Evolutionary conservation across 768 basidiomycete genomes (phyloP).

Genomic region (Lactarius deliciosus): DNA sequence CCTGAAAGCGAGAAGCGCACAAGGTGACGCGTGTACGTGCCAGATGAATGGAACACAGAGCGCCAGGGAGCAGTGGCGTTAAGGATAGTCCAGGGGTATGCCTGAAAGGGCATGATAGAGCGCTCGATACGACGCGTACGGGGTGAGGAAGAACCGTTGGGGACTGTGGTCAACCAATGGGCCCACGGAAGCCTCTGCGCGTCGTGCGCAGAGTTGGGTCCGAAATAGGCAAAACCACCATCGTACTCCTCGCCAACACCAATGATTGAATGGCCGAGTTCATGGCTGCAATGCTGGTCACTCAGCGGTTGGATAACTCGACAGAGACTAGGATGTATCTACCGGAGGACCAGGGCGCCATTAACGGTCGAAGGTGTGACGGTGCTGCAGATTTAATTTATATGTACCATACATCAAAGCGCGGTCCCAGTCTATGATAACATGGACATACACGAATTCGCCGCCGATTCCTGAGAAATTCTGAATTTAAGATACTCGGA

Average conservation of each 20-base stretch:
- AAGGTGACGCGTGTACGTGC: constrained; percentile 57
- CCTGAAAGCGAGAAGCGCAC: constrained; percentile 75
- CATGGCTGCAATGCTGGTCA: constrained; percentile 44
- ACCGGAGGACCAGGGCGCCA: constrained; percentile 69
- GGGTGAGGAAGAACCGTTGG: constrained; percentile 24
- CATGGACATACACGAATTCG: constrained; percentile 62
- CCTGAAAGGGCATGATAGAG: constrained; percentile 71
- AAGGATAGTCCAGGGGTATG: constrained; percentile 73
- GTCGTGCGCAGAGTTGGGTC: constrained; percentile 58
- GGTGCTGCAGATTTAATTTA: constrained; percentile 44
- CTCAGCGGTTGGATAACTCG: not conserved
- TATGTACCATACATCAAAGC: not conserved
- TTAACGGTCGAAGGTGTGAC: constrained; percentile 74
- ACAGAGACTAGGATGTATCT: not conserved
- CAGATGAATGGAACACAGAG: constrained; percentile 61
- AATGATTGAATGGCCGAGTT: constrained; percentile 79
- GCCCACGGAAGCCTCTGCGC: constrained; percentile 56
- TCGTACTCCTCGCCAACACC: constrained; percentile 83
- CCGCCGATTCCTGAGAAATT: constrained; percentile 62
- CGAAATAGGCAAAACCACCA: constrained; percentile 72
- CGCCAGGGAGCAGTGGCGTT: constrained; percentile 60
- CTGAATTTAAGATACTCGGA: not conserved
- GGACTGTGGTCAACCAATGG: constrained; percentile 63
- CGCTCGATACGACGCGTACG: constrained; percentile 50
- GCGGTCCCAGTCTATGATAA: not conserved